These are phyloP conservation scores for Tetradesmus lagerheimii DNA, from an alignment of 139 green algal genomes.

Conservation along the genomic window DNA sequence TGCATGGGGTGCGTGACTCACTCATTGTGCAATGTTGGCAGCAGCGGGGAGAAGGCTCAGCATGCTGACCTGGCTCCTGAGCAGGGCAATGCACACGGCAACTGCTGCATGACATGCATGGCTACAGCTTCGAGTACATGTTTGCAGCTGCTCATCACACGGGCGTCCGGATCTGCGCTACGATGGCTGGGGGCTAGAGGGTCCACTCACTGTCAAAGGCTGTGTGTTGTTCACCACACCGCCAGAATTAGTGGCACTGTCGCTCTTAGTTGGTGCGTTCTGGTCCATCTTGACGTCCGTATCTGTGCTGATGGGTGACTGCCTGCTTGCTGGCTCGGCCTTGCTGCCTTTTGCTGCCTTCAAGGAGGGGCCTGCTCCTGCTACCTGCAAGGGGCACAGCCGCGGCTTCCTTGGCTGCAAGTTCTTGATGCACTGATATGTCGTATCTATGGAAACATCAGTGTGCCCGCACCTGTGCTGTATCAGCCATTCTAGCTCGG, in stretches of 20 bases:
- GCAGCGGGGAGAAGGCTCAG: neutral
- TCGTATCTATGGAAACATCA: neutral
- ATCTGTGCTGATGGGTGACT: slow-evolving; percentile 17
- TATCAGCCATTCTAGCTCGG: neutral
- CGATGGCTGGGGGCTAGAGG: neutral
- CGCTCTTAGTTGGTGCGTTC: neutral
- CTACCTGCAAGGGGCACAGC: neutral
- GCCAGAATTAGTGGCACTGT: neutral
- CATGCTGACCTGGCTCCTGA: neutral
- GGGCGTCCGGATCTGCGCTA: neutral
- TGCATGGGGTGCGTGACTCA: too few species aligned
- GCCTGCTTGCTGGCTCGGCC: neutral
- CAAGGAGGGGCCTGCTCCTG: neutral
- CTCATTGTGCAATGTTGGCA: neutral
- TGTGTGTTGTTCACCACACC: slow-evolving; percentile 32
- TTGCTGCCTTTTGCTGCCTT: neutral
- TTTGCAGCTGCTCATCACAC: neutral
- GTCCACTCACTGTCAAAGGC: slow-evolving; percentile 23
- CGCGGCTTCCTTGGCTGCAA: neutral
- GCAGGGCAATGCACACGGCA: neutral
- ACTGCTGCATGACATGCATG: neutral
- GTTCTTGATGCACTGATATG: neutral
- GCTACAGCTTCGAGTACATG: neutral
- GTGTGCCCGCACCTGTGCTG: neutral
- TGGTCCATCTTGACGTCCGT: slow-evolving; percentile 40